Conservation (phyloP, 257 asterid genomes). For the Ocimum tenuiflorum region DNA sequence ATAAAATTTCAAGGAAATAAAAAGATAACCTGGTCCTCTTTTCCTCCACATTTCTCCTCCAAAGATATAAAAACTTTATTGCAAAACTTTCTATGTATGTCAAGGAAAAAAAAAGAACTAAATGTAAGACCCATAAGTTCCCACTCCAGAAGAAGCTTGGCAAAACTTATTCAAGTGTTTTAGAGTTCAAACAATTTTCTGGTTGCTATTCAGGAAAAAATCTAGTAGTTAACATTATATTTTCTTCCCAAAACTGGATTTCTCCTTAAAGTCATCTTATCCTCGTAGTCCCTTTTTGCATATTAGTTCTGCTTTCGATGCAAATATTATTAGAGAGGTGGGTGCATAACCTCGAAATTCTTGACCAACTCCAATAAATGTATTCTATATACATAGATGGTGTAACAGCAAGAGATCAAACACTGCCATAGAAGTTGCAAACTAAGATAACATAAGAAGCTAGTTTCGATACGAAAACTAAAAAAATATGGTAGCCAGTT, state of each 20-base stretch:
- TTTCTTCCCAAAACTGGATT: neutral
- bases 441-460: neutral
- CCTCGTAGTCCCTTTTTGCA: neutral
- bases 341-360: neutral
- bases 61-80: neutral
- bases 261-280: neutral
- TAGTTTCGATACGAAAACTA: neutral
- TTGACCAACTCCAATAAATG: conserved; percentile 1
- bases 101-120: neutral
- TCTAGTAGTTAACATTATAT: neutral
- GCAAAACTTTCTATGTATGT: neutral
- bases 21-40: neutral
- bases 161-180: neutral
- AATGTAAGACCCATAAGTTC: neutral
- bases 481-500: neutral
- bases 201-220: neutral
- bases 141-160: conserved; percentile 2
- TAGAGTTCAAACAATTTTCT: neutral
- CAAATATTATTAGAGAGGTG: neutral
- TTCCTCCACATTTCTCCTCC: neutral
- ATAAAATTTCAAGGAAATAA: neutral
- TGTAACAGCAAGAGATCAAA: neutral
- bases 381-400: neutral
- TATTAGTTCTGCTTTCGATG: neutral
- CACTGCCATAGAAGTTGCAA: neutral